A percentile compares a stretch with the other conserved stretches of the same genome.
These are phyloP conservation scores for Globisporangium parvum DNA, from an alignment of 352 stramenopile genomes.

Conservation along the genomic window DNA sequence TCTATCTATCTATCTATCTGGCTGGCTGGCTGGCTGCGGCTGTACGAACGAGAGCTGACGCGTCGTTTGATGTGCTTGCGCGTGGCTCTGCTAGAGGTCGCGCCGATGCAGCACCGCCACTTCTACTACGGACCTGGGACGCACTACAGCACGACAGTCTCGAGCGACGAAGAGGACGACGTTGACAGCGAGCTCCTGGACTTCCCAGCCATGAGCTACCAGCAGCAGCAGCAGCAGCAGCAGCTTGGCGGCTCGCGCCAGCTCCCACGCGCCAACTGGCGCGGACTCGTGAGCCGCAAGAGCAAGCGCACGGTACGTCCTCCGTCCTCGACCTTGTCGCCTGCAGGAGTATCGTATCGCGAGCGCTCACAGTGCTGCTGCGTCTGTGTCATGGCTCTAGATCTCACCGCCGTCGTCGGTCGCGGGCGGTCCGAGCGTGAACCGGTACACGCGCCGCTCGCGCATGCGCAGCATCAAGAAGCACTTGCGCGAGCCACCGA, in stretches of 20 bases:
- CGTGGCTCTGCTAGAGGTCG: slow-evolving; percentile 4
- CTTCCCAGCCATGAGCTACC: slow-evolving; percentile 36
- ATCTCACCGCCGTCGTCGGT: slow-evolving; percentile 26
- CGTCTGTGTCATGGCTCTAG: slow-evolving; percentile 2
- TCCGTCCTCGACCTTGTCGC: not conserved
- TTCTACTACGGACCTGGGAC: slow-evolving; percentile 49
- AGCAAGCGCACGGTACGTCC: slow-evolving; percentile 34
- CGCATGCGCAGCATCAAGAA: slow-evolving; percentile 85
- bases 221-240: slow-evolving; percentile 16
- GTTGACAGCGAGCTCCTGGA: slow-evolving; percentile 30
- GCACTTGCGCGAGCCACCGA: slow-evolving; percentile 59
- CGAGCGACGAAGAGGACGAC: slow-evolving; percentile 35
- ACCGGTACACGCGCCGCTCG: slow-evolving; percentile 69
- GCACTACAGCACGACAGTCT: slow-evolving; percentile 41
- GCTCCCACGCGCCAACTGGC: slow-evolving; percentile 58
- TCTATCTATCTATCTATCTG: slow-evolving; percentile 1
- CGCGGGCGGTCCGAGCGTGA: slow-evolving; percentile 37
- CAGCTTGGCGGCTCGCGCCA: slow-evolving; percentile 12
- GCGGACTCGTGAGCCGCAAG: slow-evolving; percentile 34
- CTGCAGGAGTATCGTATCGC: not conserved
- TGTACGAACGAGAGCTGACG: not conserved
- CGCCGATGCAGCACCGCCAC: slow-evolving; percentile 33
- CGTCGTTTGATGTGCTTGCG: not conserved
- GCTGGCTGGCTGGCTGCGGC: not conserved
- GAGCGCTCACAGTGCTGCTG: not conserved